phyloP scores from a whole-genome alignment of 2,329 filamentous ascomycete genomes.

The Xylariaceae sp. region DNA sequence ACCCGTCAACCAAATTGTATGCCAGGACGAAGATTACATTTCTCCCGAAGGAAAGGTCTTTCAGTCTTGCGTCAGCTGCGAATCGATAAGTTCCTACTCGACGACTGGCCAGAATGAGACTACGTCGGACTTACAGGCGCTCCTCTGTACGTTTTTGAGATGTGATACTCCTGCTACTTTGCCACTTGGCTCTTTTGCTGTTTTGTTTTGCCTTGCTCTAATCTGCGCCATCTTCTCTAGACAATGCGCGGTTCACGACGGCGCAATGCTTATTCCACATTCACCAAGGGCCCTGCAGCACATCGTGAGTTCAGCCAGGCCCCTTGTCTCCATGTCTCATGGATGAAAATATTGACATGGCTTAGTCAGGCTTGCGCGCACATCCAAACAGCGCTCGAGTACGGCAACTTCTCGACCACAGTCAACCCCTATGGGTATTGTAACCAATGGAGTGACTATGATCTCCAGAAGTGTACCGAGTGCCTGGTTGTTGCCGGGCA shows the following conservation, averaged over 20 bases:
- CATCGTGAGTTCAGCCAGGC: slow-evolving; percentile 38
- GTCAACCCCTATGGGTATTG: slow-evolving; percentile 51
- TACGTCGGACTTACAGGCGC: slow-evolving; percentile 47
- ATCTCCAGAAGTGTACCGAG: slow-evolving; percentile 40
- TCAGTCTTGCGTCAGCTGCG: slow-evolving; percentile 48
- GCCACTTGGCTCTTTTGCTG: too few relatives aligned
- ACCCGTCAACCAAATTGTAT: slow-evolving; percentile 44
- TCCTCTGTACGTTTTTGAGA: slow-evolving; percentile 46
- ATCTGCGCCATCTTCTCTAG: slow-evolving; percentile 32
- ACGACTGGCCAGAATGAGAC: slow-evolving; percentile 32
- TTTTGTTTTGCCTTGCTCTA: neutral
- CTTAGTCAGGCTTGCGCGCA: slow-evolving; percentile 49
- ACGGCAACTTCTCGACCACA: slow-evolving; percentile 44
- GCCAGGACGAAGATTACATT: slow-evolving; percentile 38
- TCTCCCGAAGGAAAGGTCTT: slow-evolving; percentile 44
- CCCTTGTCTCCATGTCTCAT: neutral
- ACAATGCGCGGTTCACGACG: slow-evolving; percentile 53
- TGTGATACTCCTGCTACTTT: neutral
- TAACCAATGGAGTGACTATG: slow-evolving; percentile 39
- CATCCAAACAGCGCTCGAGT: slow-evolving; percentile 43
- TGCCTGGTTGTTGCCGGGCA: slow-evolving; percentile 41
- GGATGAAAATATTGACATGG: slow-evolving; percentile 24
- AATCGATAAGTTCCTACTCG: slow-evolving; percentile 45
- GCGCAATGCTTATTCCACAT: slow-evolving; percentile 50
- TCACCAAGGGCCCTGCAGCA: slow-evolving; percentile 45